phyloP scores from a whole-genome alignment of 805 yeast genomes.

The Blastobotrys chiropterorum region DNA sequence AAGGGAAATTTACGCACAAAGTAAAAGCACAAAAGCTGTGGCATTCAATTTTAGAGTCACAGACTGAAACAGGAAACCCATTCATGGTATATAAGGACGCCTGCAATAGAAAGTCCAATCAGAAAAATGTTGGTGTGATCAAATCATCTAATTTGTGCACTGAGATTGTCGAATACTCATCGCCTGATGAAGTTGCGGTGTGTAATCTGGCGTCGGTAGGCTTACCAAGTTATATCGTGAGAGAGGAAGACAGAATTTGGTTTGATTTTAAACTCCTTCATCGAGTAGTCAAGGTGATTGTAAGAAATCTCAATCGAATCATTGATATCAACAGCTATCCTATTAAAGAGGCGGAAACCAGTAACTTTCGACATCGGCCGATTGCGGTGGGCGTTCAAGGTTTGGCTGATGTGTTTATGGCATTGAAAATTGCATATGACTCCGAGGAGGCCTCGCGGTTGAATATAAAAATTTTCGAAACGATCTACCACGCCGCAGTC shows the following conservation, averaged over 20 bases:
- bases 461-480: constrained; percentile 81
- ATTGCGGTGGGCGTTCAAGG: constrained; percentile 95
- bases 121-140: constrained; percentile 81
- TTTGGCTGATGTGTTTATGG: constrained; percentile 77
- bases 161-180: constrained; percentile 84
- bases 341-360: constrained; percentile 55
- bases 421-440: constrained; percentile 72
- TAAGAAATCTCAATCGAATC: constrained; percentile 67
- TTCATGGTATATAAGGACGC: constrained; percentile 91
- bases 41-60: constrained; percentile 79
- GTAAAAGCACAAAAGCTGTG: constrained; percentile 82
- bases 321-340: constrained; percentile 85
- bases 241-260: constrained; percentile 37
- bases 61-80: constrained; percentile 92
- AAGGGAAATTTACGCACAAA: constrained; percentile 50
- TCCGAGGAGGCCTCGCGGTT: constrained; percentile 63
- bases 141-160: constrained; percentile 90
- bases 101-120: constrained; percentile 82
- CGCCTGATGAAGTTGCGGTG: constrained; percentile 84
- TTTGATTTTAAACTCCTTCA: constrained; percentile 71
- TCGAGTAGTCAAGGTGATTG: constrained; percentile 61
- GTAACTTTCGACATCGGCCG: constrained; percentile 78
- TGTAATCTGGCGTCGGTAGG: constrained; percentile 93
- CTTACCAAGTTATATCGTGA: constrained; percentile 64
- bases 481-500: constrained; percentile 86